Conservation (phyloP, 805 yeast genomes). For the Saccharomycopsis olivae region DNA sequence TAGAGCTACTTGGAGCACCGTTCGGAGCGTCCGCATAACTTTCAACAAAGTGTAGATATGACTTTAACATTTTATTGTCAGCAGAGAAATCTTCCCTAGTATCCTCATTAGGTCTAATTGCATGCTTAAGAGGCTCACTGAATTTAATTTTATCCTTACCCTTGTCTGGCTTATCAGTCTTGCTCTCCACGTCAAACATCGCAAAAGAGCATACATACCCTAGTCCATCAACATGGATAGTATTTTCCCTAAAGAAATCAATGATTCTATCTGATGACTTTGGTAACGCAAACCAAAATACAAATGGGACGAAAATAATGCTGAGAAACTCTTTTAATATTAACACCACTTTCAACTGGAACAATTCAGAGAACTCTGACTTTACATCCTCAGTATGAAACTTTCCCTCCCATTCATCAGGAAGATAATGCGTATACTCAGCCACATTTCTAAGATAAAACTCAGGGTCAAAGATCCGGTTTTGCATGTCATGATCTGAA, state of each 20-base stretch:
- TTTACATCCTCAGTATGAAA: constrained; percentile 81
- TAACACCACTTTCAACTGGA: constrained; percentile 60
- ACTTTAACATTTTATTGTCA: constrained; percentile 81
- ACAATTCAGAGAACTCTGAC: constrained; percentile 68
- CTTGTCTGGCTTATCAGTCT: constrained; percentile 19
- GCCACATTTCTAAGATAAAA: constrained; percentile 71
- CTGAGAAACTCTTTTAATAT: constrained; percentile 73
- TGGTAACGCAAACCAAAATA: constrained; percentile 80
- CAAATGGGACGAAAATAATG: constrained; percentile 74
- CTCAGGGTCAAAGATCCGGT: constrained; percentile 84
- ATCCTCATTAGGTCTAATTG: constrained; percentile 20
- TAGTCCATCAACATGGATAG: constrained; percentile 86
- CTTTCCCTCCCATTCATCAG: constrained; percentile 75
- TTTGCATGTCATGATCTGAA: constrained; percentile 25
- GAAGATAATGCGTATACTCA: constrained; percentile 83
- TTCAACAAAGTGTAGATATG: constrained; percentile 79
- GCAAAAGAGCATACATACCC: constrained; percentile 95
- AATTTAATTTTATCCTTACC: constrained; percentile 17
- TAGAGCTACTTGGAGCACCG: neutral
- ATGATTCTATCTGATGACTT: constrained; percentile 62
- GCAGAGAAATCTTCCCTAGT: constrained; percentile 30
- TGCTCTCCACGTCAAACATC: constrained; percentile 72
- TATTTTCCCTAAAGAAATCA: constrained; percentile 83
- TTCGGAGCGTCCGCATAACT: constrained; percentile 45
- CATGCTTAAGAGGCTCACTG: neutral